Evolutionary conservation across 371 early-diverging fungal genomes (phyloP), one percentile per base, ranked within the genome.

Genomic region (Mucor racemosus): DNA sequence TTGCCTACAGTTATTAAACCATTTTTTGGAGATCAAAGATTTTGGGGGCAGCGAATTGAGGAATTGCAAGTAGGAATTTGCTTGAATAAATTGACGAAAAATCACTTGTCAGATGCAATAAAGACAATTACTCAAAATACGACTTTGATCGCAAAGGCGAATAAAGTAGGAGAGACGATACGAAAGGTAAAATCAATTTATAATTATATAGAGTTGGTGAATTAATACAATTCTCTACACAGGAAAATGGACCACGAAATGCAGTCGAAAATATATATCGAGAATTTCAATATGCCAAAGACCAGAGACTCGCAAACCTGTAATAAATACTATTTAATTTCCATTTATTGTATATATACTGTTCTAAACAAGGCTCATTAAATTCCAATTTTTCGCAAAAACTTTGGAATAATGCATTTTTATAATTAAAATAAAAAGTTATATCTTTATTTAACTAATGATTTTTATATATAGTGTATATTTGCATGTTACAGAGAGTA

Each of bases 11-110:
- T 93, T 21, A 84, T 94, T 36, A 90, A 89, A 64, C 94, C 94
- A 0, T 94, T 91, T 70, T 94, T 94, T 78, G 94, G 92, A 11
- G 94, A 94, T 65, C 94, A 94, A 60, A 85, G 80, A 39, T 94
- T 94, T 67, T 93, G 94, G 93, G 92, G 87, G 0, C 80, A 86
- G 36, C 88, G 91, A 4, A 62, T 92, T 2, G 84, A 88, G 55
- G 88, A 88, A 19, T 75, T 89, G 53, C 84, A 84, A n/a, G 78
- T 86, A 10, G 93, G 93, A 17, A 64, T 88, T 7, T 82, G 83
- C 57, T 64, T 91, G 15, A 79, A 79, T 19, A 87, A 90, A 21
- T 67, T 92, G 39, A 86, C 79, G 0, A 80, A 79, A 13, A 79
- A 82, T 31, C 81, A 76, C 19, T 68, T 93, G 40, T 66, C 80